A percentile compares a stretch with the other conserved stretches of the same genome.
Evolutionary conservation across 2,329 filamentous ascomycete species (phyloP).

Genomic region (Hymenoscyphus infarciens): DNA sequence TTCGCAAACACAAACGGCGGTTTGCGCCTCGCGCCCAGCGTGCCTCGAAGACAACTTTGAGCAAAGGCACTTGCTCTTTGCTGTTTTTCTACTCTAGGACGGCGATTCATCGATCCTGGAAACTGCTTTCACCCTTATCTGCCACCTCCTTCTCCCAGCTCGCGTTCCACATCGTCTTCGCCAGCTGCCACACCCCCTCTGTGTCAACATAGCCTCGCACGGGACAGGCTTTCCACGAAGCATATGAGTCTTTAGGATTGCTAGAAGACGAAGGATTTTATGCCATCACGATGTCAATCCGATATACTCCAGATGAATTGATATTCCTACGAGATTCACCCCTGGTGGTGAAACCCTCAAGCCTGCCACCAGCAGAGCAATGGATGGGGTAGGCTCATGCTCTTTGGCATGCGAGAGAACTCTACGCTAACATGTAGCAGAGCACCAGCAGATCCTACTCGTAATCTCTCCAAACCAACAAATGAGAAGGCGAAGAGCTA

Average conservation of each 20-base stretch:
- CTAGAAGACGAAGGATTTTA: conserved; percentile 1
- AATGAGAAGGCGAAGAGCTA: conserved; percentile 47
- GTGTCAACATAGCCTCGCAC: conserved; percentile 1
- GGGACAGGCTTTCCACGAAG: not conserved
- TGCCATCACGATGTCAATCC: conserved; percentile 32
- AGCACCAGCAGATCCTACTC: conserved; percentile 30
- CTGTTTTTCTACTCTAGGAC: not conserved
- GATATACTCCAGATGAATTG: conserved; percentile 74
- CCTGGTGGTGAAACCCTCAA: conserved; percentile 74
- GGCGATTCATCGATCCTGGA: not conserved
- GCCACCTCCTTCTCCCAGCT: not conserved
- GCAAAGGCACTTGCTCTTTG: conserved; percentile 1
- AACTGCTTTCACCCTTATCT: not conserved
- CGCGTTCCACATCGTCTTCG: not conserved
- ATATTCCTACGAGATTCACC: conserved; percentile 75
- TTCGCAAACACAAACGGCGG: conserved; percentile 14
- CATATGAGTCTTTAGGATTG: conserved; percentile 2
- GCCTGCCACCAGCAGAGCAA: conserved; percentile 79
- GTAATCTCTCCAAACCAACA: conserved; percentile 37
- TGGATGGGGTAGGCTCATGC: conserved; percentile 78
- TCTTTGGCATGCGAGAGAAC: conserved; percentile 1
- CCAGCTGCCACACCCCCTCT: not conserved
- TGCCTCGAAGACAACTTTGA: conserved; percentile 16
- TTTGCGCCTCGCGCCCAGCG: conserved; percentile 26
- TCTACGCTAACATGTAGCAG: conserved; percentile 27